These are phyloP conservation scores for Xylaria longipes DNA, from an alignment of 495 filamentous ascomycete genomes.

Conservation along the genomic window DNA sequence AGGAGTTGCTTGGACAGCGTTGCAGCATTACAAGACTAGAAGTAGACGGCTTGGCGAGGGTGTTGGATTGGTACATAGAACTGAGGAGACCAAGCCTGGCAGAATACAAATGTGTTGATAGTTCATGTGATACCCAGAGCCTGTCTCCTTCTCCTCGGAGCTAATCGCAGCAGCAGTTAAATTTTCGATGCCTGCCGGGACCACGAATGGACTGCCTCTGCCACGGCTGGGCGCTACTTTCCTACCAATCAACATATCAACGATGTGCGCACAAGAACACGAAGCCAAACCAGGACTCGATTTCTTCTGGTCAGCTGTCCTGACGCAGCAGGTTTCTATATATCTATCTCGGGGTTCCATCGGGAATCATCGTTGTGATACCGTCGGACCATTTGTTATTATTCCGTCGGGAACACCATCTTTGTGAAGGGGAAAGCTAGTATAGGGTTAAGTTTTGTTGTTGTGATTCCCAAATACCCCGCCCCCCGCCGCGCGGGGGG, in stretches of 20 bases:
- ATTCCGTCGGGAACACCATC: conserved; percentile 3
- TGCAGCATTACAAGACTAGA: conserved; percentile 20
- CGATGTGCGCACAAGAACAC: neutral
- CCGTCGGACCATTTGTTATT: neutral
- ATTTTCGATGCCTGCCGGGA: conserved; percentile 19
- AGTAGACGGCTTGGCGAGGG: conserved; percentile 13
- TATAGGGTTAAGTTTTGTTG: neutral
- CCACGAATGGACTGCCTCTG: neutral
- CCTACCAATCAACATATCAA: conserved; percentile 21
- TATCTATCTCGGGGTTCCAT: neutral
- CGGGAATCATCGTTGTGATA: neutral
- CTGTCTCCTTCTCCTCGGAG: neutral
- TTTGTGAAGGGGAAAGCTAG: neutral
- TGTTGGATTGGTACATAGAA: conserved; percentile 12
- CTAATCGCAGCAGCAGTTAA: conserved; percentile 1
- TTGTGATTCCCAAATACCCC: neutral
- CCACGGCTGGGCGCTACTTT: conserved; percentile 1
- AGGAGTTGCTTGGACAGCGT: conserved; percentile 18
- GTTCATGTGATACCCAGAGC: neutral
- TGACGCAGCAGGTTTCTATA: neutral
- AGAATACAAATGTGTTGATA: conserved; percentile 21
- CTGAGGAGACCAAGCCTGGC: conserved; percentile 6
- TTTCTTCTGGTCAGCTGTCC: conserved; percentile 7
- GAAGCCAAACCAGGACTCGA: conserved; percentile 5
- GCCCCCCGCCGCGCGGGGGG: too few species aligned